Evolutionary conservation across 495 filamentous ascomycete genomes (phyloP), one percentile per base, ranked within the genome.

Genomic region (Aspergillus saccharolyticus): DNA sequence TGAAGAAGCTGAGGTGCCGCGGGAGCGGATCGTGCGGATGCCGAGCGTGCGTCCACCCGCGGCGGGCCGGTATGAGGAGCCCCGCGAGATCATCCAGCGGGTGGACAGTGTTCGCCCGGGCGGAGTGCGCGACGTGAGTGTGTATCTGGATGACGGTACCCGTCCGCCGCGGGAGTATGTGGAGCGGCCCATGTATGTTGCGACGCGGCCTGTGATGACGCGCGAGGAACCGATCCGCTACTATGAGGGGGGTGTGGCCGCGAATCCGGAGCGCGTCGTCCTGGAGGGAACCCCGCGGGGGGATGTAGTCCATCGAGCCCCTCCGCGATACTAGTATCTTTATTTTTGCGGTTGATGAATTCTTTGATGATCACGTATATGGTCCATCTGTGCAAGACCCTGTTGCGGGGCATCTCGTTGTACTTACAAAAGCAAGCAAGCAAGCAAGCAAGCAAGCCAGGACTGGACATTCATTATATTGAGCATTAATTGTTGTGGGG

Each of bases 1-100:
- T 47, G 76, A 79, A 51, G 77, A 81, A 52, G 60, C 65, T 15
- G 75, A 78, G 28, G 42, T 72, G 6, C 70, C 81, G 14, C 74
- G 78, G 17, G 81, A 85, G 42, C 79, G 81, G 52, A 65, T 82
- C n/a, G 62, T 84, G 21, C 73, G 84, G 54, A 73, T 81, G 25
- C 60, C 78, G 9, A 88, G 84, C 66, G 80, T 84, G 19, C 79
- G 83, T 52, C 85, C 85, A 3, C 74, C n/a, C n/a, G n/a, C 76
- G 44, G 62, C 70, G 28, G 57, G 75, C 25, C 79, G 81, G 39
- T 87, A 87, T 60, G 82, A 86, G 56, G 65, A 77, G 30, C 72
- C 71, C 19, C 73, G 70, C 56, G 76, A 78, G 52, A 66, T 74
- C 19, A 58, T 75, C 42, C 67, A 78, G 54, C 76, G 82, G 28